phyloP scores from a whole-genome alignment of 2,329 filamentous ascomycete genomes.

The Botrytis deweyae region DNA sequence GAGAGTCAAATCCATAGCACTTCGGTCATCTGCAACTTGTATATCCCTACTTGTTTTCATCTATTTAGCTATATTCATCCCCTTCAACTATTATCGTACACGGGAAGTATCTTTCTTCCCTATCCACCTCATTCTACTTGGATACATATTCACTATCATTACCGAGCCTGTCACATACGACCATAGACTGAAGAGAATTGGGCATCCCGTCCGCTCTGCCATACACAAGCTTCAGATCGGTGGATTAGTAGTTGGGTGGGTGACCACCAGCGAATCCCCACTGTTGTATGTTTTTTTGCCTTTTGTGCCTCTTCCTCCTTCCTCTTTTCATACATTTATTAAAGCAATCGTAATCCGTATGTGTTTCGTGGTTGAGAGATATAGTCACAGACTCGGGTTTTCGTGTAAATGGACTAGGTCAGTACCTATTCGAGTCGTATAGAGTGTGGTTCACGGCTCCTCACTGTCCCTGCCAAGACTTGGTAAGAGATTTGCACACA shows the following conservation, averaged over 20 bases:
- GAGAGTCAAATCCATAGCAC: neutral
- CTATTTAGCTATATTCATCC: neutral
- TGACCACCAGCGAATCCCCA: neutral
- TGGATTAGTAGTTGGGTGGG: slow-evolving; percentile 1
- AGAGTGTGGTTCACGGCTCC: neutral
- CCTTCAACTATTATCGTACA: neutral
- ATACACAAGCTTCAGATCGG: neutral
- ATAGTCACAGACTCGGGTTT: neutral
- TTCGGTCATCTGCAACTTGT: neutral
- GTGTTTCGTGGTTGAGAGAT: neutral
- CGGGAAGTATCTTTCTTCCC: neutral
- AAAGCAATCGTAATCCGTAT: neutral
- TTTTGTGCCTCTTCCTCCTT: neutral
- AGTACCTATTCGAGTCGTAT: neutral
- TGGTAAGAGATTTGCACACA: neutral
- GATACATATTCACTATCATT: neutral
- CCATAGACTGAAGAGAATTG: neutral
- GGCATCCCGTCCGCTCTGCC: neutral
- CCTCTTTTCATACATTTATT: neutral
- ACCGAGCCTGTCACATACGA: accelerated
- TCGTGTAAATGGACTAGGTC: neutral
- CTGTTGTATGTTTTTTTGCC: neutral
- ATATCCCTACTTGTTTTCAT: neutral
- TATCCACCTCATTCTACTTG: neutral
- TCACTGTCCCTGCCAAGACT: neutral